Conservation (phyloP, 1,139 yeast genomes). For the Saccharomyces uvarum region DNA sequence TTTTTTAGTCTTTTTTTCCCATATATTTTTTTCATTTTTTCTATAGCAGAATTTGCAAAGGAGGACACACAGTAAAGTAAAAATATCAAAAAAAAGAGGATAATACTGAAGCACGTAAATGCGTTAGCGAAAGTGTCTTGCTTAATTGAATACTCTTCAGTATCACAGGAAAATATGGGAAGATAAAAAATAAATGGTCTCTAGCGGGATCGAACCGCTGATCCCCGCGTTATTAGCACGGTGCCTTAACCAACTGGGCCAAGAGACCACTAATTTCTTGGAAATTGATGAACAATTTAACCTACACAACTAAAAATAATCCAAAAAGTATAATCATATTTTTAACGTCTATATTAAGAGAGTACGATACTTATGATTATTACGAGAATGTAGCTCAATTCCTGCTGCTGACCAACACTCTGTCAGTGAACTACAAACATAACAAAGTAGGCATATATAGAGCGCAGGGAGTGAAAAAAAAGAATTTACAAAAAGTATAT, state of each 20-base stretch:
- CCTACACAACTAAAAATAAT: neutral
- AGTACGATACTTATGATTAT: neutral
- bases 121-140: neutral
- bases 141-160: neutral
- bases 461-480: neutral
- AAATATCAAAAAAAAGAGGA: neutral
- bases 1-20: neutral
- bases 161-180: neutral
- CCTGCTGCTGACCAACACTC: neutral
- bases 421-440: neutral
- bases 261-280: constrained; percentile 21
- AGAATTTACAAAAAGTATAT: neutral
- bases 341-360: neutral
- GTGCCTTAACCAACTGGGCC: constrained; percentile 34
- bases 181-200: constrained; percentile 22
- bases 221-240: constrained; percentile 30
- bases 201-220: constrained; percentile 34
- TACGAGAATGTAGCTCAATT: neutral
- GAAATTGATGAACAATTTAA: neutral
- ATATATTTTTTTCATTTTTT: neutral
- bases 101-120: neutral
- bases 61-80: neutral
- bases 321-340: neutral
- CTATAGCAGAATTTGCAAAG: neutral
- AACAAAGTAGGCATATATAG: neutral